phyloP scores from a whole-genome alignment of 2,329 filamentous ascomycete genomes.

The Fusarium succisae region DNA sequence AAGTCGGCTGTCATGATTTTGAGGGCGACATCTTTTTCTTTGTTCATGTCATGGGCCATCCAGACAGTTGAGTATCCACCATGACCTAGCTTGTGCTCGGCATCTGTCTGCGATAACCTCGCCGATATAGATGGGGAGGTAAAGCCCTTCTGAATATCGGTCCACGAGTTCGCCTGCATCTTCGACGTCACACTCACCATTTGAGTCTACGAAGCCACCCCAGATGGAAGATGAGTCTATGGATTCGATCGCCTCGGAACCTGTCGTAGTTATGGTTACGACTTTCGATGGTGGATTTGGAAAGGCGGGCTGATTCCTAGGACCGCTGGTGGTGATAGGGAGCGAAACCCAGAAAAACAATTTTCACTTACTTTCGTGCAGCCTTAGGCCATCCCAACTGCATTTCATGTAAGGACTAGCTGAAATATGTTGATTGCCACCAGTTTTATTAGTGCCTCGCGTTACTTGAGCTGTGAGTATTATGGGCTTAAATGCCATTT shows the following conservation, averaged over 20 bases:
- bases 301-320: background rate
- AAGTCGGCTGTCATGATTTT: background rate
- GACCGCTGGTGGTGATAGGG: background rate
- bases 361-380: background rate
- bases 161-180: background rate
- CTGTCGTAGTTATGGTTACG: background rate
- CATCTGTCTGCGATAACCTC: background rate
- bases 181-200: background rate
- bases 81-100: background rate
- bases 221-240: background rate
- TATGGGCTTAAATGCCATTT: no score
- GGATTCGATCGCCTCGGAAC: background rate
- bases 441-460: rapidly evolving
- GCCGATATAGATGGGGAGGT: background rate
- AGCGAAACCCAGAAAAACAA: background rate
- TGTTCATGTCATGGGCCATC: background rate
- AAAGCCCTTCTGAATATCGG: background rate
- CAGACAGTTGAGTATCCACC: background rate
- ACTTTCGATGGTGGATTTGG: no score
- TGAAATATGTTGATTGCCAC: background rate
- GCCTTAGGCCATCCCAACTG: background rate
- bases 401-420: background rate
- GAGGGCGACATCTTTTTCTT: background rate
- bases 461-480: background rate
- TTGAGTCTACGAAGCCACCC: background rate